A percentile compares a stretch with the other conserved stretches of the same genome.
phyloP scores from a whole-genome alignment of 2,329 filamentous ascomycete genomes.

The Trichoderma oligosporum region DNA sequence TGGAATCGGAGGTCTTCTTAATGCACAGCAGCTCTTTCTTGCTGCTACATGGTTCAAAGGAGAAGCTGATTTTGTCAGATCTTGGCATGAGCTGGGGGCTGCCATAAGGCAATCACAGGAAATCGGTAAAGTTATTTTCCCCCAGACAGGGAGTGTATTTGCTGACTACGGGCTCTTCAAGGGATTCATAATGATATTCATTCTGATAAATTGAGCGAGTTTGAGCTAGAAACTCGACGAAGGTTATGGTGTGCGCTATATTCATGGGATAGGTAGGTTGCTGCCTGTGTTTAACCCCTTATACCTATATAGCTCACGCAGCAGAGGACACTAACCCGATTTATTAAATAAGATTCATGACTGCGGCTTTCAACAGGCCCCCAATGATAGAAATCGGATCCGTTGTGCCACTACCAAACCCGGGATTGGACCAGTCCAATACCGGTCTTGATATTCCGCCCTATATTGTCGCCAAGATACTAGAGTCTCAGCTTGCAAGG shows the following conservation, averaged over 20 bases:
- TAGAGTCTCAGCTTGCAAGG: conserved; percentile 9
- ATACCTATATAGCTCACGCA: too few relatives aligned
- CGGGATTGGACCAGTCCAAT: background rate
- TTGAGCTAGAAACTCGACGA: conserved; percentile 2
- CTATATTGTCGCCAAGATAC: background rate
- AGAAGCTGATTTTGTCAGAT: conserved; percentile 6
- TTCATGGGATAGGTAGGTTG: background rate
- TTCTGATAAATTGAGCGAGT: background rate
- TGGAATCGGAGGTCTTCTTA: background rate
- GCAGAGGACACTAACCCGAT: background rate
- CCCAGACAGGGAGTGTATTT: background rate
- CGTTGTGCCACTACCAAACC: background rate
- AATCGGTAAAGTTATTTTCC: background rate
- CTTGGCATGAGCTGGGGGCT: conserved; percentile 11
- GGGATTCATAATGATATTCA: background rate
- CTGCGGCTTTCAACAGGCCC: background rate
- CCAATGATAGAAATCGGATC: background rate
- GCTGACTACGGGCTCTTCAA: background rate
- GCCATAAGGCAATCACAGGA: conserved; percentile 1
- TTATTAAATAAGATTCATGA: background rate
- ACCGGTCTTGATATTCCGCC: background rate
- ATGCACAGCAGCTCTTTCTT: conserved; percentile 6
- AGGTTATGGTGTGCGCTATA: conserved; percentile 7
- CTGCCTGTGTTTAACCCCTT: too few relatives aligned
- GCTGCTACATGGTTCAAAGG: conserved; percentile 4